Percentiles rank a stretch among this genome's conserved stretches.
Evolutionary conservation across 2,329 filamentous ascomycete genomes (phyloP).

Genomic region (Penicillium sp.): DNA sequence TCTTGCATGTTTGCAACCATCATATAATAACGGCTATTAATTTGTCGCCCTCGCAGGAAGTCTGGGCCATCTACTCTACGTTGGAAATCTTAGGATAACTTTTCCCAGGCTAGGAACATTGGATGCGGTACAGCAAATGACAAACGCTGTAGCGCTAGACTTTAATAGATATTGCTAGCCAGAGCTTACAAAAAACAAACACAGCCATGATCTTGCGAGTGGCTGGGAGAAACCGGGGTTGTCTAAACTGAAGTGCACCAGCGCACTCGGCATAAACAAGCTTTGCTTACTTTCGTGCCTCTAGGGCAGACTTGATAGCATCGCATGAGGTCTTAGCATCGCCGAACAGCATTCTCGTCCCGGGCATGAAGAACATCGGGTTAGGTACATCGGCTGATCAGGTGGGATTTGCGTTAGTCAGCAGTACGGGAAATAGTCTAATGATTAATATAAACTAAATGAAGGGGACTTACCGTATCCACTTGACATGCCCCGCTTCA

Average conservation of each 20-base stretch:
- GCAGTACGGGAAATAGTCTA: not conserved
- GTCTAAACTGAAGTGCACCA: too few relatives aligned
- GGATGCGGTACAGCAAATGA: not conserved
- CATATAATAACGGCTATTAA: too few relatives aligned
- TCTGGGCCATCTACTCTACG: too few relatives aligned
- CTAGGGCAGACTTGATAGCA: conserved; percentile 51
- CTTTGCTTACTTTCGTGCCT: conserved; percentile 32
- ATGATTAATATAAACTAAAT: not conserved
- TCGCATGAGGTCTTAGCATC: conserved; percentile 85
- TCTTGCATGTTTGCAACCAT: too few relatives aligned
- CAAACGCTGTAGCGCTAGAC: conserved; percentile 5
- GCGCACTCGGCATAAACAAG: too few relatives aligned
- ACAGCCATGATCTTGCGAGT: too few relatives aligned
- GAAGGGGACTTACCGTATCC: conserved; percentile 69
- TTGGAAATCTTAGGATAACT: not conserved
- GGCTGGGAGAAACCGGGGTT: too few relatives aligned
- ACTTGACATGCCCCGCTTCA: conserved; percentile 89
- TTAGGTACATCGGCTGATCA: conserved; percentile 79
- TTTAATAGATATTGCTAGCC: not conserved
- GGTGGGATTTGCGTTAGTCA: conserved; percentile 6
- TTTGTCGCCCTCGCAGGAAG: too few relatives aligned
- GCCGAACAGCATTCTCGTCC: conserved; percentile 88
- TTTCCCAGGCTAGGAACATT: not conserved
- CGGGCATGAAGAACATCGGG: conserved; percentile 91
- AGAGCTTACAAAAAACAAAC: not conserved